phyloP scores from a whole-genome alignment of 2,329 filamentous ascomycete species.

The Pseudogymnoascus sp. region DNA sequence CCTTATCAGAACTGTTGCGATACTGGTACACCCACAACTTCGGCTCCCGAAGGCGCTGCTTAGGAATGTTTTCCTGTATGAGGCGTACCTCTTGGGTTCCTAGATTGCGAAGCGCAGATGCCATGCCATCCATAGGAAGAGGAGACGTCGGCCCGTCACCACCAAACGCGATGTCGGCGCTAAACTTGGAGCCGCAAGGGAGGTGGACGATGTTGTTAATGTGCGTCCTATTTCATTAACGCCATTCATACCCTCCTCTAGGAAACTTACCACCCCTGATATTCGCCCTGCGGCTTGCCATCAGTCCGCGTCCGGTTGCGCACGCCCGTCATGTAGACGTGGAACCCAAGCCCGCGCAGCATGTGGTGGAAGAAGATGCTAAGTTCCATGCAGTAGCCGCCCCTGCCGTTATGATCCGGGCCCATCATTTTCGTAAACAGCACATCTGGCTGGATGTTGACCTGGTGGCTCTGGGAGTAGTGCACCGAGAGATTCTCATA shows the following conservation, averaged over 20 bases:
- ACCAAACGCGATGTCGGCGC: background rate
- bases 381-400: background rate
- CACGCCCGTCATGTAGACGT: background rate
- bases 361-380: background rate
- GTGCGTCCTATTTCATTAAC: background rate
- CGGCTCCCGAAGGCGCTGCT: background rate
- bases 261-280: background rate
- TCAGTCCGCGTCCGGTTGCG: background rate
- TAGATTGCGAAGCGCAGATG: background rate
- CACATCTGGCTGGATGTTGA: background rate
- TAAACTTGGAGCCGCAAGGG: background rate
- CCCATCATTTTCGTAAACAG: background rate
- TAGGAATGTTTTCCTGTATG: background rate
- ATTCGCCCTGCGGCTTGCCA: background rate
- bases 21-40: background rate
- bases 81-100: background rate
- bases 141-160: background rate
- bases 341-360: background rate
- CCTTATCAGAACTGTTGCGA: background rate
- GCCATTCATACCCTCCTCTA: background rate
- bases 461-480: background rate
- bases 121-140: background rate
- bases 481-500: background rate
- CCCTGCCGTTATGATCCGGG: background rate
- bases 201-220: background rate